Evolutionary conservation across 768 basidiomycete genomes (phyloP).

Genomic region (Multifurca ochricompacta): DNA sequence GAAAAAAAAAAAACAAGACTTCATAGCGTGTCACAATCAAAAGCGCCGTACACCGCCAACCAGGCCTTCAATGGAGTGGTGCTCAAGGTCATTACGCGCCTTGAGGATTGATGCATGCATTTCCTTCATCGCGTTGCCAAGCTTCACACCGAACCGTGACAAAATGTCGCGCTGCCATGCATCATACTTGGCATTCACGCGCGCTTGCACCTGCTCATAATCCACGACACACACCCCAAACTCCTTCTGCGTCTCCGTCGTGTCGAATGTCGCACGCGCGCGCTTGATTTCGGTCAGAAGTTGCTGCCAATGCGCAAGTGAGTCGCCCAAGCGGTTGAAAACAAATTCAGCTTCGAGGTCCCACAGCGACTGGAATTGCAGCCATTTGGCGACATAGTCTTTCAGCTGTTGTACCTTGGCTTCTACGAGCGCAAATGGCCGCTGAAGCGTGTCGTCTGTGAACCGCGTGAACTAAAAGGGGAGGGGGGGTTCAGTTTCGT

Average conservation of each 20-base stretch:
- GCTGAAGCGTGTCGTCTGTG: constrained; percentile 62
- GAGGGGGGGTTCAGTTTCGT: constrained; percentile 20
- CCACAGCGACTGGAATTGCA: constrained; percentile 98
- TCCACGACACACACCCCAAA: constrained; percentile 94
- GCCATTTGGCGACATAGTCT: constrained; percentile 94
- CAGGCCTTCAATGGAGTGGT: constrained; percentile 90
- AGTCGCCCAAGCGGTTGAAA: constrained; percentile 91
- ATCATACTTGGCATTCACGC: constrained; percentile 98
- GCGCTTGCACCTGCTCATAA: constrained; percentile 95
- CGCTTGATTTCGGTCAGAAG: constrained; percentile 96
- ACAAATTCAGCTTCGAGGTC: constrained; percentile 97
- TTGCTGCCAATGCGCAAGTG: constrained; percentile 90
- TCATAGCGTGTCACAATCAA: constrained; percentile 25
- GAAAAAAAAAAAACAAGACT: neutral
- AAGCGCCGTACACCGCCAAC: constrained; percentile 49
- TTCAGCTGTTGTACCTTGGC: constrained; percentile 78
- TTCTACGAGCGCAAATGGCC: constrained; percentile 83
- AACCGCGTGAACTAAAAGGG: constrained; percentile 59
- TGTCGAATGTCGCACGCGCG: constrained; percentile 93
- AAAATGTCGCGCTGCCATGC: constrained; percentile 96
- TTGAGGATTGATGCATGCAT: constrained; percentile 91
- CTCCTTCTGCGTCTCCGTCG: constrained; percentile 82
- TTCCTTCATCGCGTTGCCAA: constrained; percentile 95
- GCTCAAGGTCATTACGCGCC: constrained; percentile 91
- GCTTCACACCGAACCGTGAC: constrained; percentile 84